phyloP scores from a whole-genome alignment of 148 eudicot species.

The Gaultheria prostrata region DNA sequence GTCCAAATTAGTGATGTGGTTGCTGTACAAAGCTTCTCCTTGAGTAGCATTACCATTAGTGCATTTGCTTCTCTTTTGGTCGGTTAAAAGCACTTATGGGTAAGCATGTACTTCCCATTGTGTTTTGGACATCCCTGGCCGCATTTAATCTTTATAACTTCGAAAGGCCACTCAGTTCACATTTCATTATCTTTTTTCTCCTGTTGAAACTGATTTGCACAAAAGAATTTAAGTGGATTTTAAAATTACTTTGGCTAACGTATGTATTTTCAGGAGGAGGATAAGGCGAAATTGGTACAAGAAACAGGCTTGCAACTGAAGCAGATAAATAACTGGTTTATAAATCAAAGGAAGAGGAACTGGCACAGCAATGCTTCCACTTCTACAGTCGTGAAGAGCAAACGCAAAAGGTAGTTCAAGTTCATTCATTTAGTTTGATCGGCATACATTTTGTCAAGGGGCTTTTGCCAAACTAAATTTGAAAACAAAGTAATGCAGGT shows the following conservation, averaged over 20 bases:
- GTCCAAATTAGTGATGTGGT: not conserved
- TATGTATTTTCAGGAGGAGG: constrained; percentile 54
- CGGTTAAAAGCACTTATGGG: not conserved
- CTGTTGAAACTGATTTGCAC: constrained; percentile 9
- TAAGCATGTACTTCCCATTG: not conserved
- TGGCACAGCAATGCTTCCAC: constrained; percentile 87
- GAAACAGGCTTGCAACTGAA: constrained; percentile 83
- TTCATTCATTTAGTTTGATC: not conserved
- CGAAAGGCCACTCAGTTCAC: not conserved
- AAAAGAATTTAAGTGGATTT: not conserved
- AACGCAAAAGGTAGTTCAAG: constrained; percentile 66
- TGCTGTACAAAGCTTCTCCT: not conserved
- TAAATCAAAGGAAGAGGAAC: constrained; percentile 78
- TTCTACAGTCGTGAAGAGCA: constrained; percentile 60
- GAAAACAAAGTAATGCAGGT: constrained; percentile 35
- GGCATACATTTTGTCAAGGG: constrained; percentile 6
- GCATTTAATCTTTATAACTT: not conserved
- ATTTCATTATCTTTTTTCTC: not conserved
- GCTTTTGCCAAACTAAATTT: constrained; percentile 22
- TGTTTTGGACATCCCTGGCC: not conserved
- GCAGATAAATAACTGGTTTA: constrained; percentile 89
- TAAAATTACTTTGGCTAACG: not conserved
- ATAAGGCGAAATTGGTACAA: constrained; percentile 75
- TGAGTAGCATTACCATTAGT: not conserved
- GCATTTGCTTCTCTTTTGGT: not conserved